Percentiles rank a stretch among this genome's conserved stretches.
Conservation (phyloP, 805 yeast genomes). For the Maudiozyma serrabonitensis region DNA sequence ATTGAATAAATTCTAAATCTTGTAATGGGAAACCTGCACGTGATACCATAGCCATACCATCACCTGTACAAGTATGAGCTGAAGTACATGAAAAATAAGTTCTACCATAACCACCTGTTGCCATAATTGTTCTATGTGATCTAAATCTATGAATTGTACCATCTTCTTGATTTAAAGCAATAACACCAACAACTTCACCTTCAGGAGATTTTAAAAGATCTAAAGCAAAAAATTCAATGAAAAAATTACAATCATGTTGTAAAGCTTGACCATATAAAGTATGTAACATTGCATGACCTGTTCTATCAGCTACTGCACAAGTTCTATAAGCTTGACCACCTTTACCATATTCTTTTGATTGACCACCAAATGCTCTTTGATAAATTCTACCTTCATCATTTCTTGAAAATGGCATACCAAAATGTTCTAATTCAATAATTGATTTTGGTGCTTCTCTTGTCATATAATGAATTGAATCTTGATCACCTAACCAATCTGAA, state of each 20-base stretch:
- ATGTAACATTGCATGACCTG: constrained; percentile 95
- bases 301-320: constrained; percentile 98
- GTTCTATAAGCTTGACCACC: constrained; percentile 99
- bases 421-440: constrained; percentile 93
- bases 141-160: constrained; percentile 97
- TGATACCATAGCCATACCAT: constrained; percentile 95
- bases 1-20: constrained; percentile 95
- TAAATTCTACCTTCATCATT: constrained; percentile 93
- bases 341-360: constrained; percentile 87
- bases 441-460: constrained; percentile 95
- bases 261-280: constrained; percentile 93
- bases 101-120: constrained; percentile 99
- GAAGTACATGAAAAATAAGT: constrained; percentile 98
- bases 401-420: constrained; percentile 97
- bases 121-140: constrained; percentile 91
- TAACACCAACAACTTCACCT: constrained; percentile 93
- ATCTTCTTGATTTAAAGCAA: constrained; percentile 97
- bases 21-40: constrained; percentile 97
- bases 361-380: constrained; percentile 99
- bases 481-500: constrained; percentile 99
- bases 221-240: constrained; percentile 93
- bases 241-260: constrained; percentile 94
- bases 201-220: constrained; percentile 81
- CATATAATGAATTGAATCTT: constrained; percentile 98
- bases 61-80: constrained; percentile 99